phyloP scores from a whole-genome alignment of 371 early-diverging fungal species.

The Mortierella sp. region DNA sequence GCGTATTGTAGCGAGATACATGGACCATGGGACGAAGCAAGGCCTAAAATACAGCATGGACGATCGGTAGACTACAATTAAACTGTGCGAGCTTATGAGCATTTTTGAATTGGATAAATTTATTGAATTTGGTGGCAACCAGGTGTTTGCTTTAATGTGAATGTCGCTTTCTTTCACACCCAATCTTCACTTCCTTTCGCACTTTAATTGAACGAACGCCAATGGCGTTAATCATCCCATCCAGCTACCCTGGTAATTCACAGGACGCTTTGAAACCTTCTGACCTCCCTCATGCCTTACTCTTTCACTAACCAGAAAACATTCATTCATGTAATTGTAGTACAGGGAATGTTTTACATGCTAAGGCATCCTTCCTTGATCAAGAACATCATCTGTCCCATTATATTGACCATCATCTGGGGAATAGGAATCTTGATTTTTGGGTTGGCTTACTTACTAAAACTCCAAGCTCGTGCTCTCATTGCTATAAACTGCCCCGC shows the following conservation, averaged over 20 bases:
- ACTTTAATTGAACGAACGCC: neutral
- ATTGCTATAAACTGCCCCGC: constrained; percentile 65
- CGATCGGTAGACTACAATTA: constrained; percentile 51
- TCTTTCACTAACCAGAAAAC: neutral
- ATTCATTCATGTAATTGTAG: neutral
- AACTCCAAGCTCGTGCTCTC: constrained; percentile 69
- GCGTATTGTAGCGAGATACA: constrained; percentile 82
- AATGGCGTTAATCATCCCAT: constrained; percentile 55
- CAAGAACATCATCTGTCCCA: constrained; percentile 46
- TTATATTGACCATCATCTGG: constrained; percentile 46
- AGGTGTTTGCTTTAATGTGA: neutral
- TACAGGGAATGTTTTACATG: constrained; percentile 63
- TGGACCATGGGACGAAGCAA: constrained; percentile 98
- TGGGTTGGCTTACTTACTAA: constrained; percentile 47
- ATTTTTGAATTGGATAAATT: neutral
- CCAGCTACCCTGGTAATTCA: constrained; percentile 61
- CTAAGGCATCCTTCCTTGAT: constrained; percentile 61
- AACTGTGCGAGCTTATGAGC: neutral
- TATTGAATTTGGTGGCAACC: neutral
- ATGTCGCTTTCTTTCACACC: neutral
- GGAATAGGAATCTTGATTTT: constrained; percentile 33
- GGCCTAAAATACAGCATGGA: constrained; percentile 74
- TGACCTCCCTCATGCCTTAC: neutral
- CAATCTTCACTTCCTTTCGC: neutral
- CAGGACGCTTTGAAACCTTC: neutral